Percentiles rank a stretch among this genome's conserved stretches.
These are phyloP conservation scores for Arabis hirsuta DNA, from an alignment of 345 rosid genomes.

Conservation along the genomic window DNA sequence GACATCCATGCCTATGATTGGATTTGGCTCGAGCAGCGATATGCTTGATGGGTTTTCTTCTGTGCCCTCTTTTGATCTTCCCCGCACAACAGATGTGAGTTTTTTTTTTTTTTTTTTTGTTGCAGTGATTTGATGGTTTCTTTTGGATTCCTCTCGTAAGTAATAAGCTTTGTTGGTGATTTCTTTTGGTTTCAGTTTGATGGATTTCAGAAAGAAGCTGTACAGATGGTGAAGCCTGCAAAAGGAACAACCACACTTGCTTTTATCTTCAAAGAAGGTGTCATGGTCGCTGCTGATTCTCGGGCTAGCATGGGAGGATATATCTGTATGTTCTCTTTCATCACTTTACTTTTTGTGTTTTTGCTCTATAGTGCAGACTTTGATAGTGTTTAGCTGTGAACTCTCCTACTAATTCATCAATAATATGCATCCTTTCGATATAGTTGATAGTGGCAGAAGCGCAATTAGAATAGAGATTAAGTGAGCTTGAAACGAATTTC, in stretches of 20 bases:
- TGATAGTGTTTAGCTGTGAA: slow-evolving; percentile 19
- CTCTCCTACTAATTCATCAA: background rate
- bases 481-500: background rate
- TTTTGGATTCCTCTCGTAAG: too few relatives aligned
- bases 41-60: slow-evolving; percentile 52
- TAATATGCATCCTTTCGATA: background rate
- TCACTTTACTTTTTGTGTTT: background rate
- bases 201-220: slow-evolving; percentile 82
- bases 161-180: too few relatives aligned
- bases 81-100: slow-evolving; percentile 72
- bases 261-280: slow-evolving; percentile 92
- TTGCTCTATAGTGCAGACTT: background rate
- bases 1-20: slow-evolving; percentile 49
- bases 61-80: slow-evolving; percentile 70
- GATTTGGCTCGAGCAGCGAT: slow-evolving; percentile 44
- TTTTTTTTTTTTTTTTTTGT: background rate
- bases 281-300: slow-evolving; percentile 99
- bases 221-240: slow-evolving; percentile 91
- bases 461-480: slow-evolving; percentile 10
- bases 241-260: slow-evolving; percentile 98
- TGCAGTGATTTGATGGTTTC: background rate
- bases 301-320: slow-evolving; percentile 99
- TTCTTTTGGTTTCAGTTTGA: slow-evolving; percentile 65
- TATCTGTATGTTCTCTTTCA: slow-evolving; percentile 64
- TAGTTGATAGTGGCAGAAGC: slow-evolving; percentile 6